phyloP scores from a whole-genome alignment of 2,329 filamentous ascomycete species.

The Cytospora paraplurivora region DNA sequence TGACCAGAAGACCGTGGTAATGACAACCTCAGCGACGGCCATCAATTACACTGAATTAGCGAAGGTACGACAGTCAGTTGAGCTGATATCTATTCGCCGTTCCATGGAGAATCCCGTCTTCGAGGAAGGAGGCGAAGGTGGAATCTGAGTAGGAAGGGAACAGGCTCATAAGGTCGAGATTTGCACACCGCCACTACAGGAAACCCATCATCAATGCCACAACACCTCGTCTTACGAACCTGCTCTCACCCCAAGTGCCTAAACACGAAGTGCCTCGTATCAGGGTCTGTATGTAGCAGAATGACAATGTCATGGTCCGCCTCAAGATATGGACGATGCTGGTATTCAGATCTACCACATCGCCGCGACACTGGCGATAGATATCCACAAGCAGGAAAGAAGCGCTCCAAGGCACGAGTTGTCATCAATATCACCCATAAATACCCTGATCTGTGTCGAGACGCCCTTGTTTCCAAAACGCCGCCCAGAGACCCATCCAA shows the following conservation, averaged over 20 bases:
- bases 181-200: too few species aligned
- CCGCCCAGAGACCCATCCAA: background rate
- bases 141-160: too few species aligned
- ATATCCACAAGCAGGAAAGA: background rate
- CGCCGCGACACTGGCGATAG: background rate
- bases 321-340: background rate
- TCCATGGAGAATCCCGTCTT: too few species aligned
- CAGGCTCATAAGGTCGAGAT: too few species aligned
- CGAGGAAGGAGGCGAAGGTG: too few species aligned
- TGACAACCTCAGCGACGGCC: too few species aligned
- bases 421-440: background rate
- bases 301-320: background rate
- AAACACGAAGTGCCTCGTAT: background rate
- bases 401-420: background rate
- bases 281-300: background rate
- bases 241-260: background rate
- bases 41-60: too few species aligned
- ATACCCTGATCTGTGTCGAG: background rate
- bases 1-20: too few species aligned
- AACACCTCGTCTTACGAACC: background rate
- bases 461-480: background rate
- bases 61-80: too few species aligned
- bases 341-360: background rate
- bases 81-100: too few species aligned
- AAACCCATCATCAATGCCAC: background rate